Base-by-base conservation (phyloP, 129 eudicot species). In the Sambucus nigra region DNA sequence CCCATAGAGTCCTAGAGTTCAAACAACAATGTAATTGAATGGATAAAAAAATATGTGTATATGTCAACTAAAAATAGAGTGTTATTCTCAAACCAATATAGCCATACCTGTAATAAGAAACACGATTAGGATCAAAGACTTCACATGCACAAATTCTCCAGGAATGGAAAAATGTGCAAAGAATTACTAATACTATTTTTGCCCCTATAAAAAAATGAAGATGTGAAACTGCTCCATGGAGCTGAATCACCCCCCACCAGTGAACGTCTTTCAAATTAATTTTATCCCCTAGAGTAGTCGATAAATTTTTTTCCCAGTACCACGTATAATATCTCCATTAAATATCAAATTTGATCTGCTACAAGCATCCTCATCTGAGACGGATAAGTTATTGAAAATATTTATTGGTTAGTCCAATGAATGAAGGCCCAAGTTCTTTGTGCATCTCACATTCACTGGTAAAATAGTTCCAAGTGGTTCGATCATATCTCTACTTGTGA, bases 371-470 rank as follows among this genome's bases (percentile, higher is more conserved):
- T 66, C 72, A 26, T 32, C 59, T 46, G 32, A 48, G 44, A 56
- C 7, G 32, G 61, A 41, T 10, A 47, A 45, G 26, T 59, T 68
- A 54, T n/a, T 35, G 29, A 15, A 50, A 53, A 49, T 49, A 40
- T 60, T 59, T 64, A 40, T 57, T 38, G 1, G 55, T 1, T 6
- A 59, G 52, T 15, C 45, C 60, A 60, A 25, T 58, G 58, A 79
- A 59, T 57, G 75, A 57, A 25, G 77, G 64, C 47, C 76, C 94
- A 16, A 82, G 83, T 27, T 82, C 88, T 73, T 82, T 72, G 50
- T 79, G 85, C 65, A 76, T 74, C 57, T 82, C 96, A 56, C 67
- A 76, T 45, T 79, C 82, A 26, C 21, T 52, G 27, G 82, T 82
- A 56, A 86, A 86, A 71, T n/a, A n/a, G n/a, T n/a, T n/a, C 51